Percentiles rank a stretch among this genome's conserved stretches.
phyloP scores from a whole-genome alignment of 495 filamentous ascomycete genomes.

The Rhypophila decipiens region DNA sequence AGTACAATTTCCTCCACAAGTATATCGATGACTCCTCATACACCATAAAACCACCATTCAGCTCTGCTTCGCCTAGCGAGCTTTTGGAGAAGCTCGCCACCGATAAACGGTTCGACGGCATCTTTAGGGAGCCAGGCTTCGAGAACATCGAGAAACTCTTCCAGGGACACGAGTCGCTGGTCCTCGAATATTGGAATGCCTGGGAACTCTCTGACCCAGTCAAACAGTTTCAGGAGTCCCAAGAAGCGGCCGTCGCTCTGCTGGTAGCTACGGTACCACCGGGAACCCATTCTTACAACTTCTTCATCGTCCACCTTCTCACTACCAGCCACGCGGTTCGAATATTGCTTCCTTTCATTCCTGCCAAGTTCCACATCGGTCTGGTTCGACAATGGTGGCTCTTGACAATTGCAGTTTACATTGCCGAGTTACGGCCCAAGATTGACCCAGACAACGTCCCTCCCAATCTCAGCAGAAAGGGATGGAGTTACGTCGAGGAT shows the following conservation, averaged over 20 bases:
- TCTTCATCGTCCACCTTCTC: constrained; percentile 75
- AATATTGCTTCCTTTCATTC: constrained; percentile 73
- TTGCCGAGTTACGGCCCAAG: constrained; percentile 63
- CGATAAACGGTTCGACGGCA: constrained; percentile 49
- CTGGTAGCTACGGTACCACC: constrained; percentile 55
- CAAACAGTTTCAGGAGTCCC: constrained; percentile 69
- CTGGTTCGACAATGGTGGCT: constrained; percentile 87
- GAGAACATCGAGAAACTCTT: constrained; percentile 64
- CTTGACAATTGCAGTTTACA: constrained; percentile 68
- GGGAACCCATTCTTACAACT: constrained; percentile 66
- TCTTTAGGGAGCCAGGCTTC: constrained; percentile 53
- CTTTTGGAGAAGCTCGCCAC: constrained; percentile 56
- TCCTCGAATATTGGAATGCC: constrained; percentile 83
- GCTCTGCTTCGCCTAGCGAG: constrained; percentile 54
- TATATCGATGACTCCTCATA: constrained; percentile 69
- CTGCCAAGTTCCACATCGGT: constrained; percentile 60
- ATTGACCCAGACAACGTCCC: constrained; percentile 60
- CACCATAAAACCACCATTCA: constrained; percentile 45
- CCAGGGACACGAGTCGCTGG: constrained; percentile 55
- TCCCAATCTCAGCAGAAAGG: constrained; percentile 53
- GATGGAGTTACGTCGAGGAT: constrained; percentile 70
- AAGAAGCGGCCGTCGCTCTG: constrained; percentile 66
- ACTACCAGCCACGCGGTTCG: constrained; percentile 84
- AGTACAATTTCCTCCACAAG: constrained; percentile 70
- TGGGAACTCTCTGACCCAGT: constrained; percentile 57